Evolutionary conservation across 352 stramenopile genomes (phyloP).

Genomic region (Sclerospora graminicola): DNA sequence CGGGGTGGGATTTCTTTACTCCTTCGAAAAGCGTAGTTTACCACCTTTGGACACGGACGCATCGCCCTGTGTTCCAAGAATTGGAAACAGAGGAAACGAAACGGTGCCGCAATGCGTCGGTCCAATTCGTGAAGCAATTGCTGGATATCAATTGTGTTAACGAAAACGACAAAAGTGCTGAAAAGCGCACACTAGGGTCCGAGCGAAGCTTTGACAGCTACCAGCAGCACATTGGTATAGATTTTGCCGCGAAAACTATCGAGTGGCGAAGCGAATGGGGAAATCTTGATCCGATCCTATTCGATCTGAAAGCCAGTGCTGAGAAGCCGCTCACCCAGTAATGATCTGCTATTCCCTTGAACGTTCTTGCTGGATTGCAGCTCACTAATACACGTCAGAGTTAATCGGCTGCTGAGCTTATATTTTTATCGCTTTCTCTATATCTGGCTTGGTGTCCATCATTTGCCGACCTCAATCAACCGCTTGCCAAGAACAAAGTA

Average conservation of each 20-base stretch:
- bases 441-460: conserved; percentile 1
- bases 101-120: conserved; percentile 12
- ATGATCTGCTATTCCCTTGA: no score
- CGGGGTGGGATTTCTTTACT: conserved; percentile 88
- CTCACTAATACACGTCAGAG: no score
- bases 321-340: no score
- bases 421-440: no score
- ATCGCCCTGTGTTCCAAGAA: conserved; percentile 72
- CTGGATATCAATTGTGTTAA: conserved; percentile 3
- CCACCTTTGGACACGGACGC: conserved; percentile 84
- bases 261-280: conserved; percentile 50
- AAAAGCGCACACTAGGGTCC: conserved; percentile 18
- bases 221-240: conserved; percentile 37
- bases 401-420: no score
- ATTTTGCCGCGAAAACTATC: conserved; percentile 29
- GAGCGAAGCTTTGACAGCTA: conserved; percentile 36
- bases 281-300: conserved; percentile 45
- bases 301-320: conserved; percentile 28
- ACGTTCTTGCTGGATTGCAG: no score
- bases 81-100: conserved; percentile 31
- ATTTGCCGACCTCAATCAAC: conserved; percentile 38
- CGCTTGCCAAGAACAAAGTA: conserved; percentile 66
- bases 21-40: conserved; percentile 69
- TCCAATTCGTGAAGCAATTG: conserved; percentile 10
- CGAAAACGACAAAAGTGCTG: not conserved